Evolutionary conservation across 768 basidiomycete species (phyloP).

Genomic region (Lanmaoa rubissima): DNA sequence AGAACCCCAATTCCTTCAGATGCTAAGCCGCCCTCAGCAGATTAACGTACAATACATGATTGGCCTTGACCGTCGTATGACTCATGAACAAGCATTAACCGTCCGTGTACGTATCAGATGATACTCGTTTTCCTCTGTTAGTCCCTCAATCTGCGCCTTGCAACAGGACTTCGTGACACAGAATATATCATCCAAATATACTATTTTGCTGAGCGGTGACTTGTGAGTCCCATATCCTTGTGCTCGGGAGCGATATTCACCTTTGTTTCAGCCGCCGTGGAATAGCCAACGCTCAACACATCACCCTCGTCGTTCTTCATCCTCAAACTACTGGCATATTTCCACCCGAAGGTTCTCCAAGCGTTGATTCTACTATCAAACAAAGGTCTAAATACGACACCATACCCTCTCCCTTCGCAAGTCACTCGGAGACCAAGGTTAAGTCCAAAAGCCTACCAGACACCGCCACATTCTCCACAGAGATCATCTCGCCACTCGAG

Average conservation of each 20-base stretch:
- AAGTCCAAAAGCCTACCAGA: conserved; percentile 4
- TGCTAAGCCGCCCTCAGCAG: conserved; percentile 40
- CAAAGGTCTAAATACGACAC: conserved; percentile 3
- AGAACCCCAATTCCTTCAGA: conserved; percentile 35
- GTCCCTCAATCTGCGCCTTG: not conserved
- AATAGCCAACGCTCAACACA: conserved; percentile 8
- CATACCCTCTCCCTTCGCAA: conserved; percentile 21
- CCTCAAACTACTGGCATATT: conserved; percentile 7
- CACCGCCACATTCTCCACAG: conserved; percentile 32
- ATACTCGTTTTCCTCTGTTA: not conserved
- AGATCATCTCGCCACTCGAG: conserved; percentile 43
- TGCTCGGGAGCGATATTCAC: not conserved
- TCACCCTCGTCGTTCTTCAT: conserved; percentile 19
- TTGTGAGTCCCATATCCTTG: conserved; percentile 48
- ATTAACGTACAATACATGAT: conserved; percentile 40
- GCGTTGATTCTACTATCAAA: conserved; percentile 15
- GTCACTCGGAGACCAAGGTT: conserved; percentile 7
- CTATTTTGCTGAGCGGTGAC: conserved; percentile 50
- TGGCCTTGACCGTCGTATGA: conserved; percentile 35
- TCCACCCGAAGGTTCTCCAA: conserved; percentile 17
- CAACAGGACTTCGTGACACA: conserved; percentile 49
- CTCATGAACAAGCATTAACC: conserved; percentile 42
- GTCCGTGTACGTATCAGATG: conserved; percentile 41
- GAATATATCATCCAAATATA: conserved; percentile 46
- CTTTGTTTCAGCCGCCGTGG: conserved; percentile 47